phyloP scores from a whole-genome alignment of 2,329 filamentous ascomycete genomes.

The Talaromyces rugulosus region DNA sequence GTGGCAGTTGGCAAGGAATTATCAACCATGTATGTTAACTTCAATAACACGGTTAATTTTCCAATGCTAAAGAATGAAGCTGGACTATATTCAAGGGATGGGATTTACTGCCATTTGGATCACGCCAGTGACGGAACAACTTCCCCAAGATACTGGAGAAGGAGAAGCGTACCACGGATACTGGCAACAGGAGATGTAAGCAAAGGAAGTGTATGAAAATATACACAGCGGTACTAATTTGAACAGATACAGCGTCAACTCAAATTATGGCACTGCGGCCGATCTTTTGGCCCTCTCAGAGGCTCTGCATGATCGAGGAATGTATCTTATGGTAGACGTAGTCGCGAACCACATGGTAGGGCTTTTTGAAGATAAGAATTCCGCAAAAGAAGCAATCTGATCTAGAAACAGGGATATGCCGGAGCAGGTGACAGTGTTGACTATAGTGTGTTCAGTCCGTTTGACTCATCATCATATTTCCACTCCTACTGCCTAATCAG shows the following conservation, averaged over 20 bases:
- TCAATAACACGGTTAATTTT: neutral
- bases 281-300: slow-evolving; percentile 56
- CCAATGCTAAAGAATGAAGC: slow-evolving; percentile 19
- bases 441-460: slow-evolving; percentile 51
- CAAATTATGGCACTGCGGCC: slow-evolving; percentile 54
- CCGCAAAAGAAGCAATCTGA: neutral
- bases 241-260: slow-evolving; percentile 49
- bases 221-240: neutral
- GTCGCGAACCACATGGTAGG: slow-evolving; percentile 54
- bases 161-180: slow-evolving; percentile 48
- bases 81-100: slow-evolving; percentile 48
- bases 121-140: slow-evolving; percentile 40
- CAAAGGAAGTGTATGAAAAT: neutral
- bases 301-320: slow-evolving; percentile 53
- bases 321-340: slow-evolving; percentile 61
- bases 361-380: neutral
- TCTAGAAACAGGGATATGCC: slow-evolving; percentile 34
- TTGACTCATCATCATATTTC: slow-evolving; percentile 56
- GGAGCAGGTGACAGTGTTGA: slow-evolving; percentile 47
- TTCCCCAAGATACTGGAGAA: slow-evolving; percentile 32
- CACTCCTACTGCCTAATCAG: slow-evolving; percentile 54
- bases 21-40: slow-evolving; percentile 28
- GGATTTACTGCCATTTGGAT: slow-evolving; percentile 50
- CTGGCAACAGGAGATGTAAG: slow-evolving; percentile 46
- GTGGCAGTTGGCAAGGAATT: slow-evolving; percentile 46